A percentile compares a stretch with the other conserved stretches of the same genome.
Conservation (phyloP, 164 flowering plant genomes). For the Taxillus chinensis region DNA sequence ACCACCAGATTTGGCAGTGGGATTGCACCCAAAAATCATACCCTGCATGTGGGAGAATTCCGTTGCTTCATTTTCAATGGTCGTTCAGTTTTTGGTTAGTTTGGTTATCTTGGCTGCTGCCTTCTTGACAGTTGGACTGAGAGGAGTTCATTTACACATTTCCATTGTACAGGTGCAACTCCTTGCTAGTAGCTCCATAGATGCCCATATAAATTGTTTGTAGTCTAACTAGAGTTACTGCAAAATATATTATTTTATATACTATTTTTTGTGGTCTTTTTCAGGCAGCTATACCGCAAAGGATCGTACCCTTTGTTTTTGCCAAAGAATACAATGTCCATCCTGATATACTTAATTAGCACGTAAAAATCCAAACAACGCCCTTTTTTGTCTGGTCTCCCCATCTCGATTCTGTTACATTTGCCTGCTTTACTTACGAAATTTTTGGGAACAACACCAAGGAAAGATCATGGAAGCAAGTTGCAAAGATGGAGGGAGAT, state of each 20-base stretch:
- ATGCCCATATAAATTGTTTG: too few relatives aligned
- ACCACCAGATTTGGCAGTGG: slow-evolving; percentile 95
- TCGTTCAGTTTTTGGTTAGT: slow-evolving; percentile 67
- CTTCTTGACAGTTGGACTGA: slow-evolving; percentile 59
- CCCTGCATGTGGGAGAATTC: slow-evolving; percentile 90
- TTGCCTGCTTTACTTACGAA: too few relatives aligned
- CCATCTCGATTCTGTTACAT: neutral
- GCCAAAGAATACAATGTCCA: slow-evolving; percentile 87
- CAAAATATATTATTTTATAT: too few relatives aligned
- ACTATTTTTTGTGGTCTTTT: too few relatives aligned
- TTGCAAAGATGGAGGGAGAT: too few relatives aligned
- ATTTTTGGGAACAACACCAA: too few relatives aligned
- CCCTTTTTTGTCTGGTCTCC: neutral
- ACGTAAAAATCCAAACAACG: slow-evolving; percentile 4
- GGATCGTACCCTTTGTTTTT: slow-evolving; percentile 92
- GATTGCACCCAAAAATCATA: slow-evolving; percentile 75
- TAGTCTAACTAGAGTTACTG: too few relatives aligned
- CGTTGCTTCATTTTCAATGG: slow-evolving; percentile 76
- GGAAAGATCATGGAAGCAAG: too few relatives aligned
- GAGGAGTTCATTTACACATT: slow-evolving; percentile 57
- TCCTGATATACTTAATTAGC: slow-evolving; percentile 76
- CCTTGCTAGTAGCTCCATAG: too few relatives aligned
- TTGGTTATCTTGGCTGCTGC: slow-evolving; percentile 94
- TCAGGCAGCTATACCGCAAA: slow-evolving; percentile 94
- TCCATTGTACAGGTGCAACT: slow-evolving; percentile 74